Evolutionary conservation across 441 rosid genomes (phyloP).

Genomic region (Aquilaria agallochum): DNA sequence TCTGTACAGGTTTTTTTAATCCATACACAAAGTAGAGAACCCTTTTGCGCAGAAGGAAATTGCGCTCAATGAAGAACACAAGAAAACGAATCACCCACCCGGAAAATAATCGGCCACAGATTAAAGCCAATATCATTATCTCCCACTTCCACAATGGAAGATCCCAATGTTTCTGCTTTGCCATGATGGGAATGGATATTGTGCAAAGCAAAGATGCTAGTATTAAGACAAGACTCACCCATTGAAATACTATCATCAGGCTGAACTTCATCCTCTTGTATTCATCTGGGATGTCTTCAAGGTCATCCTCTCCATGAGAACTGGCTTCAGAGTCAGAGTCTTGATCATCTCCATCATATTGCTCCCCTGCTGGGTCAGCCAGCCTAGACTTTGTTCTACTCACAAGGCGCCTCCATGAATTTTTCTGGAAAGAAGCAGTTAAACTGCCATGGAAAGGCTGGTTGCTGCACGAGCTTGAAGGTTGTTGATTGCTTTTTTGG

Average conservation of each 20-base stretch:
- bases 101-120: constrained; percentile 50
- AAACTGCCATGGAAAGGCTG: constrained; percentile 2
- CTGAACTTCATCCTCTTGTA: constrained; percentile 17
- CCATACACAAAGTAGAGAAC: constrained; percentile 76
- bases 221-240: constrained; percentile 23
- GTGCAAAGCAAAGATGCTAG: constrained; percentile 31
- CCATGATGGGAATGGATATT: constrained; percentile 29
- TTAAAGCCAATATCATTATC: constrained; percentile 41
- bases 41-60: constrained; percentile 44
- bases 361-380: constrained; percentile 31
- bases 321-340: constrained; percentile 12
- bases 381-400: constrained; percentile 35
- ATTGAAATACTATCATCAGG: constrained; percentile 23
- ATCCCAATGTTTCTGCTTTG: constrained; percentile 33
- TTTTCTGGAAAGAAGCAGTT: constrained; percentile 10
- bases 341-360: constrained; percentile 9
- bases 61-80: constrained; percentile 45
- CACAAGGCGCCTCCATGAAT: constrained; percentile 27
- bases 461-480: constrained; percentile 4
- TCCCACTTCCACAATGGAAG: constrained; percentile 70
- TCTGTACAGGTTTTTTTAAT: constrained; percentile 56
- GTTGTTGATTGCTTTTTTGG: background rate
- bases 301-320: constrained; percentile 16
- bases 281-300: constrained; percentile 30
- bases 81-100: constrained; percentile 51